These are phyloP conservation scores for Apium graveolens DNA, from an alignment of 129 eudicot species.

Conservation along the genomic window DNA sequence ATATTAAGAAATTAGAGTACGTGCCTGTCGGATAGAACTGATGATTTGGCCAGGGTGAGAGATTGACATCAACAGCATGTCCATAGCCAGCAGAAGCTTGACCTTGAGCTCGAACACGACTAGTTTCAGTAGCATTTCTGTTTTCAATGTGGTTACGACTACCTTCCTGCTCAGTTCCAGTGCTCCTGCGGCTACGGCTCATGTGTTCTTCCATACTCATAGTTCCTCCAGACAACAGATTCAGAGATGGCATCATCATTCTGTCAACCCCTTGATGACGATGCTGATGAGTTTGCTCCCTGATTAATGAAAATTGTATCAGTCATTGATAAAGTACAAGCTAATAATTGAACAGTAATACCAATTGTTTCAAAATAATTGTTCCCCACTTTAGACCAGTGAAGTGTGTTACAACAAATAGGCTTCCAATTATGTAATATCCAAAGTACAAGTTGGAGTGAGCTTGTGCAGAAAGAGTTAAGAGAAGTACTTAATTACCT, in stretches of 20 bases:
- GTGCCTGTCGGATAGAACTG: conserved; percentile 42
- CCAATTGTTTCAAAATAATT: too few species aligned
- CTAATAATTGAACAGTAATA: neutral
- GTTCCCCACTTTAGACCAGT: too few species aligned
- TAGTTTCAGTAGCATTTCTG: neutral
- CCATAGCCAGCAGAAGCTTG: conserved; percentile 35
- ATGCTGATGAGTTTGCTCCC: conserved; percentile 22
- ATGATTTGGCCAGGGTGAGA: conserved; percentile 61
- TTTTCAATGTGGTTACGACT: neutral
- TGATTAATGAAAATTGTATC: neutral
- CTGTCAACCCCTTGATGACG: conserved; percentile 22
- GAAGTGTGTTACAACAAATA: too few species aligned
- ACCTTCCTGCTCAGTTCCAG: conserved; percentile 23
- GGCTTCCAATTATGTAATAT: too few species aligned
- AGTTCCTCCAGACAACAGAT: conserved; percentile 31
- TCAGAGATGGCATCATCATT: conserved; percentile 23
- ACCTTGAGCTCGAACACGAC: conserved; percentile 19
- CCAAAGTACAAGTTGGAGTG: neutral
- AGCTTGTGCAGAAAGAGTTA: neutral
- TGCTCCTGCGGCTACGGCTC: conserved; percentile 13
- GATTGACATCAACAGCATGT: conserved; percentile 54
- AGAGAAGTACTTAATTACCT: conserved; percentile 32
- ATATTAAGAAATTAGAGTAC: neutral
- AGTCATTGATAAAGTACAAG: neutral
- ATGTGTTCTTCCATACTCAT: conserved; percentile 26